Conservation (phyloP, 768 basidiomycete genomes). For the Hericium coralloides region DNA sequence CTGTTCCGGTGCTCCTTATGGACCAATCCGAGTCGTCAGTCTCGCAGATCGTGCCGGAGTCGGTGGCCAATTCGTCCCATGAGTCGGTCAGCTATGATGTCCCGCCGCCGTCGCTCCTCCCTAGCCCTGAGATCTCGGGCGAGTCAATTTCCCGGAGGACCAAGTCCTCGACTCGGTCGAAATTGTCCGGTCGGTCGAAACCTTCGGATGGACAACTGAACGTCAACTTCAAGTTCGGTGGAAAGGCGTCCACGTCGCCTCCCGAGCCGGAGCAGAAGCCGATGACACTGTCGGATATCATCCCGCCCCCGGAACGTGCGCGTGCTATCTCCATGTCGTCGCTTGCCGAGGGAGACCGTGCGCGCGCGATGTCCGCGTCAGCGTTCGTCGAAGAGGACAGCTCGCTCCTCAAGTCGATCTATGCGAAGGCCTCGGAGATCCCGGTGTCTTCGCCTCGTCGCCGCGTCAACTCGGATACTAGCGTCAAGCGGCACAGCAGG, state of each 20-base stretch:
- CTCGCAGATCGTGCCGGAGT: background rate
- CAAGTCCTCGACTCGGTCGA: constrained; percentile 20
- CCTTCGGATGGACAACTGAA: constrained; percentile 63
- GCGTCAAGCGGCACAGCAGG: constrained; percentile 26
- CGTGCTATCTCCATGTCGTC: constrained; percentile 40
- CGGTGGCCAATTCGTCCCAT: background rate
- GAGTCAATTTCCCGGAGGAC: constrained; percentile 3
- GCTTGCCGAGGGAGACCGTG: constrained; percentile 22
- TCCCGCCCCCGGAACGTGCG: constrained; percentile 51
- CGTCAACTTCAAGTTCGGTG: constrained; percentile 69
- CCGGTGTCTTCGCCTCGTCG: constrained; percentile 24
- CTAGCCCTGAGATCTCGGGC: constrained; percentile 10
- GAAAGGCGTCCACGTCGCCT: constrained; percentile 21
- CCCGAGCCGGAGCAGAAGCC: constrained; percentile 18
- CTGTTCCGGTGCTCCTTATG: constrained; percentile 32
- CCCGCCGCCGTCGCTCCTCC: constrained; percentile 3
- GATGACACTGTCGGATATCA: constrained; percentile 66
- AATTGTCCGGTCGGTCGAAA: constrained; percentile 23
- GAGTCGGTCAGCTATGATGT: background rate
- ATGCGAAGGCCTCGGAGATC: constrained; percentile 21
- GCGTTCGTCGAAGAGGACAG: constrained; percentile 27
- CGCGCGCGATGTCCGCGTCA: constrained; percentile 19
- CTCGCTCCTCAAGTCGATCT: constrained; percentile 21
- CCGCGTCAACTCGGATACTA: constrained; percentile 37
- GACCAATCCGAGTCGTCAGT: constrained; percentile 12